Conservation (phyloP, 768 basidiomycete species). For the Leccinum uliginosum region DNA sequence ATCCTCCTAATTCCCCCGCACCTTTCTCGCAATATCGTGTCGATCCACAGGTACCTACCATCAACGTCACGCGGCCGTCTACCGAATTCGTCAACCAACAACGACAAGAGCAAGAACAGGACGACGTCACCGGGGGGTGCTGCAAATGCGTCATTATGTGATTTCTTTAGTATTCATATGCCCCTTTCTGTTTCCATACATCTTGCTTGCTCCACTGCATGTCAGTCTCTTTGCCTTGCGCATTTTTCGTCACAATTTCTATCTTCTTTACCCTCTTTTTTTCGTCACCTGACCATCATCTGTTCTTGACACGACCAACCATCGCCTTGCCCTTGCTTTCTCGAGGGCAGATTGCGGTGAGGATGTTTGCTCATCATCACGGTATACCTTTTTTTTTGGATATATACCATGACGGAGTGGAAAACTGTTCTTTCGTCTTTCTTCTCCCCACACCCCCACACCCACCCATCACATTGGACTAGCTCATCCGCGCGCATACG, state of each 20-base stretch:
- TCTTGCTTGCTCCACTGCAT: conserved; percentile 25
- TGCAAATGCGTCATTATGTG: conserved; percentile 87
- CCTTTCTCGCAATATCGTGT: conserved; percentile 59
- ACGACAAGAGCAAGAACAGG: conserved; percentile 31
- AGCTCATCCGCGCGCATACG: conserved; percentile 10
- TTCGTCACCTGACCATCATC: conserved; percentile 5
- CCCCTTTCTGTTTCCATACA: conserved; percentile 15
- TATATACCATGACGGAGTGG: conserved; percentile 23
- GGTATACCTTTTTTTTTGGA: conserved; percentile 21
- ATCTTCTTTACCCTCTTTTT: neutral
- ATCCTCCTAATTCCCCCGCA: conserved; percentile 46
- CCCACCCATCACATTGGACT: conserved; percentile 13
- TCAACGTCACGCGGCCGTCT: conserved; percentile 30
- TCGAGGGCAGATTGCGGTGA: conserved; percentile 9
- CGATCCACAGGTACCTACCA: conserved; percentile 27
- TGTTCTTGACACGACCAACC: conserved; percentile 13
- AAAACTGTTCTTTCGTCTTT: conserved; percentile 13
- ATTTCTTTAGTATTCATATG: conserved; percentile 31
- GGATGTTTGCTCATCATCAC: conserved; percentile 10
- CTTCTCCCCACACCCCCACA: conserved; percentile 4
- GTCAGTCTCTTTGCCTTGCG: conserved; percentile 1
- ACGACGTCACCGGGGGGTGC: conserved; percentile 53
- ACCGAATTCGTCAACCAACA: conserved; percentile 24
- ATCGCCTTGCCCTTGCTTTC: conserved; percentile 1
- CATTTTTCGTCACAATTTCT: neutral